Evolutionary conservation across 192 early-diverging fungal genomes (phyloP).

Genomic region (Coemansia sp.): DNA sequence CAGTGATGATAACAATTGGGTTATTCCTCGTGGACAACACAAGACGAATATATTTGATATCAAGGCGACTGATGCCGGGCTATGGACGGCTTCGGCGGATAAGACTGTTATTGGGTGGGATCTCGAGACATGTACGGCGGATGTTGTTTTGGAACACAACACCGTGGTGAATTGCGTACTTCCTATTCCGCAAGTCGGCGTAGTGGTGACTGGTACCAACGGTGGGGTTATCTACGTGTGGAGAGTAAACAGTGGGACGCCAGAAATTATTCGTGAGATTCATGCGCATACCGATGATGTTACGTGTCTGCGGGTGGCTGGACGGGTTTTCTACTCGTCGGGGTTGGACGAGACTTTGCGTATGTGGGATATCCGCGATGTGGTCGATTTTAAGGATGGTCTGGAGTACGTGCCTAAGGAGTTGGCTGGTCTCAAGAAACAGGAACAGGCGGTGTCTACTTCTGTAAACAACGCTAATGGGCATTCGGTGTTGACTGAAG

Average conservation of each 20-base stretch:
- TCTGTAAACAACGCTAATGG: neutral
- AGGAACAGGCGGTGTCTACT: conserved; percentile 13
- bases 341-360: conserved; percentile 87
- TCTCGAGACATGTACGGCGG: conserved; percentile 65
- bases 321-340: conserved; percentile 70
- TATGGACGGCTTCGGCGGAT: conserved; percentile 93
- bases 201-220: conserved; percentile 78
- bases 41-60: conserved; percentile 76
- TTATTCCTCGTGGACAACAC: conserved; percentile 69
- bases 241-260: conserved; percentile 57
- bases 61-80: conserved; percentile 59
- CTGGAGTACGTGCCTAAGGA: conserved; percentile 32
- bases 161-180: conserved; percentile 76
- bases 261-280: conserved; percentile 64
- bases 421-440: conserved; percentile 16
- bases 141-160: conserved; percentile 75
- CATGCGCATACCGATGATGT: conserved; percentile 92
- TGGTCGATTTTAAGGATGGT: conserved; percentile 27
- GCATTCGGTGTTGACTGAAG: conserved; percentile 67
- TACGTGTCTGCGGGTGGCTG: conserved; percentile 60
- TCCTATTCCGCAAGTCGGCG: conserved; percentile 60
- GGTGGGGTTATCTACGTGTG: conserved; percentile 87
- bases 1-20: conserved; percentile 28
- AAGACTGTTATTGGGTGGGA: conserved; percentile 88
- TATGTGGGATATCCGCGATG: conserved; percentile 72